Percentiles rank a stretch among this genome's conserved stretches.
These are phyloP conservation scores for Ceriops zippeliana DNA, from an alignment of 345 rosid genomes.

Conservation along the genomic window DNA sequence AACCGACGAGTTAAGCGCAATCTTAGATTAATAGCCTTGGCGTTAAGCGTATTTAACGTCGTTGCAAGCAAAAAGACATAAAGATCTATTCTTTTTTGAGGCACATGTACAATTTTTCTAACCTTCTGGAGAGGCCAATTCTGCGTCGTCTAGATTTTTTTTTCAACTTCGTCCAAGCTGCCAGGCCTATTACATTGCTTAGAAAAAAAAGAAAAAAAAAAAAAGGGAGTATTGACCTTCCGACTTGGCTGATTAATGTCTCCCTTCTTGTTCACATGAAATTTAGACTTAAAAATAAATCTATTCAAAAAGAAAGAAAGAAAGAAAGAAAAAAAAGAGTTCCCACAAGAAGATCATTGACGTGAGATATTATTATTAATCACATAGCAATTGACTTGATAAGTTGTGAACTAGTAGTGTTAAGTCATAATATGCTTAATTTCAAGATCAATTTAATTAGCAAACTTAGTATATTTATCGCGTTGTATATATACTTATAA, in stretches of 20 bases:
- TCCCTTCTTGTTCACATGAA: neutral
- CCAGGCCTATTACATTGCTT: neutral
- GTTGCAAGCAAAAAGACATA: no score
- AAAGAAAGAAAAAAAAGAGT: no score
- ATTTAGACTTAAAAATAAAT: no score
- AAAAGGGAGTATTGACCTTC: neutral
- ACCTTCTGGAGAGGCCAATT: neutral
- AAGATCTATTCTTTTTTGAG: no score
- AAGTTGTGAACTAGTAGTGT: neutral
- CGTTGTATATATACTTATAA: no score
- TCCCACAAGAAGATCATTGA: neutral
- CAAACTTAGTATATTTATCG: no score
- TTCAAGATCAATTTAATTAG: no score
- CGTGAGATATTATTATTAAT: neutral
- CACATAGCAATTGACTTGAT: neutral
- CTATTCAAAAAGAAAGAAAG: no score
- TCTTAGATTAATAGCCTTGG: no score
- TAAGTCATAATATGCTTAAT: neutral
- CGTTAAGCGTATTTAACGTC: no score
- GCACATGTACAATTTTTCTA: neutral
- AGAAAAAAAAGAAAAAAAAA: no score
- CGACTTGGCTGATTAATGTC: neutral
- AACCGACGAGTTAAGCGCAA: no score
- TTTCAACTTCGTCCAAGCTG: conserved; percentile 10
- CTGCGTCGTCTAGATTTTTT: neutral